These are phyloP conservation scores for Fusarium dimerum DNA, from an alignment of 2,329 filamentous ascomycete genomes.

Conservation along the genomic window DNA sequence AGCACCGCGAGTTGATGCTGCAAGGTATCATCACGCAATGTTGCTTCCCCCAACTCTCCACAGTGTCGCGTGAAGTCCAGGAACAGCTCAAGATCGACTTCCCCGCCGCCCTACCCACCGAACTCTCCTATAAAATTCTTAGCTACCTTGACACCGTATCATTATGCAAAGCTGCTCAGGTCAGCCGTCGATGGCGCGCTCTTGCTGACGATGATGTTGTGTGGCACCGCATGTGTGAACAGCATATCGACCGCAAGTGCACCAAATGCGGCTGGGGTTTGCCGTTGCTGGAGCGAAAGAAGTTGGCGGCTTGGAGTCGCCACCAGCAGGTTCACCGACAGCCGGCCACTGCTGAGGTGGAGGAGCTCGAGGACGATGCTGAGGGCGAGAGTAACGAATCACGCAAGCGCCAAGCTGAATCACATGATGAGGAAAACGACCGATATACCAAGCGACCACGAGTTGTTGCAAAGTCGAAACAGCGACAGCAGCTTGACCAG, in stretches of 20 bases:
- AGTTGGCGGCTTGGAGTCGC: slow-evolving; percentile 81
- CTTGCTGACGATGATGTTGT: slow-evolving; percentile 97
- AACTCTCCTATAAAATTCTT: slow-evolving; percentile 91
- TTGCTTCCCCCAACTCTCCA: slow-evolving; percentile 95
- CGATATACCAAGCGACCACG: slow-evolving; percentile 37
- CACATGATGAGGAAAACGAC: slow-evolving; percentile 28
- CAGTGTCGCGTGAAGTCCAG: slow-evolving; percentile 84
- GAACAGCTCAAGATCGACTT: slow-evolving; percentile 99
- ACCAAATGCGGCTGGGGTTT: slow-evolving; percentile 95
- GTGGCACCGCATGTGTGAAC: slow-evolving; percentile 97
- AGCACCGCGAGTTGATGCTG: slow-evolving; percentile 93
- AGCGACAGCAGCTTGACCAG: slow-evolving; percentile 38
- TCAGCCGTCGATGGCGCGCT: slow-evolving; percentile 83
- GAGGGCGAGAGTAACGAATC: slow-evolving; percentile 26
- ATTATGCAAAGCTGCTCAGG: slow-evolving; percentile 92
- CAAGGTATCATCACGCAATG: slow-evolving; percentile 95
- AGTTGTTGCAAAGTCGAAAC: slow-evolving; percentile 23
- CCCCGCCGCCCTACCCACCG: slow-evolving; percentile 80
- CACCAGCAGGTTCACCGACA: slow-evolving; percentile 68
- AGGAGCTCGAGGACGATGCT: slow-evolving; percentile 26
- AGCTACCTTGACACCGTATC: slow-evolving; percentile 92
- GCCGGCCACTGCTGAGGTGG: slow-evolving; percentile 26
- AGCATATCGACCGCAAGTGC: slow-evolving; percentile 92
- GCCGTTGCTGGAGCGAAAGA: slow-evolving; percentile 84
- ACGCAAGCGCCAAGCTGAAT: slow-evolving; percentile 36